Evolutionary conservation across 352 stramenopile genomes (phyloP).

Genomic region (Peronospora belbahrii): DNA sequence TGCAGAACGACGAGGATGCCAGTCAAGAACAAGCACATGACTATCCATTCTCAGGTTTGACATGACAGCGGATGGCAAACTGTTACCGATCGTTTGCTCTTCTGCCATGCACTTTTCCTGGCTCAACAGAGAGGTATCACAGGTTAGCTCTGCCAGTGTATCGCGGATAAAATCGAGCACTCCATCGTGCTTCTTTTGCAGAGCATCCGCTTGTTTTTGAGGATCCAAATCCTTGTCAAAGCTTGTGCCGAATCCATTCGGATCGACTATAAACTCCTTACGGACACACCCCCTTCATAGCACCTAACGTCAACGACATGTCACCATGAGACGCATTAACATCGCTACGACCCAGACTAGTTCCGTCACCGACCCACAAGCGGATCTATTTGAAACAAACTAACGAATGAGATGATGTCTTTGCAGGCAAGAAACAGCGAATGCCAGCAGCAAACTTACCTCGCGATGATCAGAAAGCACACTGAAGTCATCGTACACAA

Average conservation of each 20-base stretch:
- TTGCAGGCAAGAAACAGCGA: not conserved
- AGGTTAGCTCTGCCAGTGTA: slow-evolving; percentile 10
- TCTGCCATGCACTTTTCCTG: slow-evolving; percentile 8
- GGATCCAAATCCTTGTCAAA: not conserved
- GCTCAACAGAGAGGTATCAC: slow-evolving; percentile 13
- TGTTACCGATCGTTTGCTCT: slow-evolving; percentile 12
- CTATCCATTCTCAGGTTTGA: slow-evolving; percentile 15
- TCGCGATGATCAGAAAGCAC: slow-evolving; percentile 74
- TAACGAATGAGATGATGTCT: not conserved
- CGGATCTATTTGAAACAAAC: slow-evolving; percentile 32
- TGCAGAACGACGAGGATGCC: slow-evolving; percentile 7
- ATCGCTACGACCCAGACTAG: not conserved
- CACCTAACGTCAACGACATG: slow-evolving; percentile 13
- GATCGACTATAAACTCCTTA: slow-evolving; percentile 14
- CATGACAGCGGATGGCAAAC: slow-evolving; percentile 12
- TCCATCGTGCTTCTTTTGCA: slow-evolving; percentile 8
- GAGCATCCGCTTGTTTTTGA: not conserved
- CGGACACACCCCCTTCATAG: slow-evolving; percentile 50
- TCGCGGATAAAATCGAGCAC: slow-evolving; percentile 26
- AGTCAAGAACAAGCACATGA: slow-evolving; percentile 26
- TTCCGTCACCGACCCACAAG: slow-evolving; percentile 26
- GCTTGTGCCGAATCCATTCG: not conserved
- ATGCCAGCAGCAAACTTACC: slow-evolving; percentile 15
- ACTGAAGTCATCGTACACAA: slow-evolving; percentile 82
- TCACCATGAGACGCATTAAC: slow-evolving; percentile 16